Conservation (phyloP, 768 basidiomycete genomes). For the Gymnopilus dilepis region DNA sequence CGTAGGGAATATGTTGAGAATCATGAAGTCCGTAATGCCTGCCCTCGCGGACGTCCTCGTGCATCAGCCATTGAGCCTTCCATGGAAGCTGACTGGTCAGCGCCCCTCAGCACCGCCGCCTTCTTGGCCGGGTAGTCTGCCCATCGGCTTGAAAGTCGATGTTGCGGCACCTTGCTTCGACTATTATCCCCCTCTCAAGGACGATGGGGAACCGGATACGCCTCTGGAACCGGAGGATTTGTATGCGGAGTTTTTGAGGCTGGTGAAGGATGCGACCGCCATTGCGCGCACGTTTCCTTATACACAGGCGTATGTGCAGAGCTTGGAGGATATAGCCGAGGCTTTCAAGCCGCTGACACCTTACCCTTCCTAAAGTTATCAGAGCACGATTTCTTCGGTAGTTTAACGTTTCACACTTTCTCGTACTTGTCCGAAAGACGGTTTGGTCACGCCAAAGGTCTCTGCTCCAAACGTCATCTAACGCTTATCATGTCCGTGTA, state of each 20-base stretch:
- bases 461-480: too few relatives aligned
- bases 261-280: background rate
- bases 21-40: conserved; percentile 6
- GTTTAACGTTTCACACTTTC: too few relatives aligned
- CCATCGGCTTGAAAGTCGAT: background rate
- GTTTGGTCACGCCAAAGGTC: too few relatives aligned
- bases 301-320: background rate
- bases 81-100: too few relatives aligned
- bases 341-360: background rate
- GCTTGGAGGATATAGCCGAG: background rate
- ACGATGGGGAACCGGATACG: background rate
- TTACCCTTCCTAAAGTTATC: too few relatives aligned
- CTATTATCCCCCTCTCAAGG: conserved; percentile 5
- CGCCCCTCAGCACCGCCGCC: too few relatives aligned
- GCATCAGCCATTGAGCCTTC: background rate
- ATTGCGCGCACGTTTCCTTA: background rate
- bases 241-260: background rate
- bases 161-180: conserved; percentile 9
- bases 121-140: too few relatives aligned
- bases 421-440: too few relatives aligned
- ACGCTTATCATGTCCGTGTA: too few relatives aligned
- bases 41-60: conserved; percentile 6
- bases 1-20: background rate
- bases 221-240: conserved; percentile 1
- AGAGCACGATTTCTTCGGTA: too few relatives aligned